Base-by-base conservation (phyloP, 2,329 filamentous ascomycete species). In the Epicoccum sorghinum region DNA sequence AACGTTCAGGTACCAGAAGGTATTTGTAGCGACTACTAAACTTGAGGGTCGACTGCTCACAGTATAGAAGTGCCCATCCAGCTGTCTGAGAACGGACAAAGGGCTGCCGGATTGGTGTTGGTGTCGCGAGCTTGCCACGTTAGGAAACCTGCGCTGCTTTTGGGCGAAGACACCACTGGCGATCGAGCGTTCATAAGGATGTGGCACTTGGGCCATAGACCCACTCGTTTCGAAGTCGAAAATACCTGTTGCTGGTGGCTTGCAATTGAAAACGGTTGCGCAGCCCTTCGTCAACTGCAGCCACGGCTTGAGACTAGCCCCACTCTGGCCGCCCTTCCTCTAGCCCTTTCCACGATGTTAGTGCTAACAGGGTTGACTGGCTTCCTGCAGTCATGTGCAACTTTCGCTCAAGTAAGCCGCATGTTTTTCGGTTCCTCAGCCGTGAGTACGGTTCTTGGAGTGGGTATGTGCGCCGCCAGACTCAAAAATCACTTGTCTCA, bases 61-160 rank as follows among this genome's bases (percentile, higher is more conserved):
- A 54, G 62, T 70, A 69, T 60, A 63, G 47, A 66, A 59, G 62
- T 68, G 65, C 60, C 62, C 60, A 67, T 59, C 55, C 64, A 57
- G 59, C 61, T 60, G 67, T 60, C 71, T 73, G 68, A 73, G 70
- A 66, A 70, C 71, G 72, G 72, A 75, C 72, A 75, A 75, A 74
- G 72, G 70, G 63, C 60, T 58, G 61, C 71, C 70, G 72, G 69
- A 73, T 74, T 60, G 66, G 71, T 73, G 59, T 62, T 66, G 62
- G 65, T 58, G 63, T 68, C 60, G 59, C 57, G 59, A 65, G 59
- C 62, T 69, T 70, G 62, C 70, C 67, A 67, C 68, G 61, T 67
- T 56, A 50, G 64, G 65, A 61, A 65, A 45, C 53, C 55, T 53
- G 50, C 59, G 68, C 71, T 73, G 71, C 61, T 75, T 75, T 72